phyloP scores from a whole-genome alignment of 73 alveolate genomes.

The Paramecium pentaurelia region DNA sequence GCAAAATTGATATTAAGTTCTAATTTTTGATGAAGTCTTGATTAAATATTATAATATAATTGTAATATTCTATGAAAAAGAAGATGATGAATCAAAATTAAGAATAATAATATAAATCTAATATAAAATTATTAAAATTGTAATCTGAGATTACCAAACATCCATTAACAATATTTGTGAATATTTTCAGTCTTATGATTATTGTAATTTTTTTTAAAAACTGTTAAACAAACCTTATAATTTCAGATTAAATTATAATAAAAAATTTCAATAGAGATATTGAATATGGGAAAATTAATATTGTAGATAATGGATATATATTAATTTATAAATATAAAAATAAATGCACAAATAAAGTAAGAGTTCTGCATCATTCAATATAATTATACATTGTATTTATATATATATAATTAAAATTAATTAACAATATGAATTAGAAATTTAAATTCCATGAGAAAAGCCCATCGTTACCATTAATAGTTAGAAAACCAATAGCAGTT shows the following conservation, averaged over 20 bases:
- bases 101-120: background rate
- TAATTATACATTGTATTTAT: background rate
- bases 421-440: constrained; percentile 25
- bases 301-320: background rate
- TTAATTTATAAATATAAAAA: too few species aligned
- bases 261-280: too few species aligned
- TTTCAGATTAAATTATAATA: too few species aligned
- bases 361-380: background rate
- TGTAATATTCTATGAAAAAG: background rate
- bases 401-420: background rate
- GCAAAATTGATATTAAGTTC: background rate
- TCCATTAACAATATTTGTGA: too few species aligned
- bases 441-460: constrained; percentile 15
- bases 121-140: too few species aligned
- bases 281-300: background rate
- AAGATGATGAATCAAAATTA: background rate
- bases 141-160: too few species aligned
- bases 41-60: background rate
- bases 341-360: background rate
- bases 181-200: too few species aligned
- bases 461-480: background rate
- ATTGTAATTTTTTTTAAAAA: too few species aligned
- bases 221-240: too few species aligned
- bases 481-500: constrained; percentile 4
- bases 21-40: background rate